These are phyloP conservation scores for Scheffersomyces stipitis DNA, from an alignment of 805 yeast genomes.

Conservation along the genomic window DNA sequence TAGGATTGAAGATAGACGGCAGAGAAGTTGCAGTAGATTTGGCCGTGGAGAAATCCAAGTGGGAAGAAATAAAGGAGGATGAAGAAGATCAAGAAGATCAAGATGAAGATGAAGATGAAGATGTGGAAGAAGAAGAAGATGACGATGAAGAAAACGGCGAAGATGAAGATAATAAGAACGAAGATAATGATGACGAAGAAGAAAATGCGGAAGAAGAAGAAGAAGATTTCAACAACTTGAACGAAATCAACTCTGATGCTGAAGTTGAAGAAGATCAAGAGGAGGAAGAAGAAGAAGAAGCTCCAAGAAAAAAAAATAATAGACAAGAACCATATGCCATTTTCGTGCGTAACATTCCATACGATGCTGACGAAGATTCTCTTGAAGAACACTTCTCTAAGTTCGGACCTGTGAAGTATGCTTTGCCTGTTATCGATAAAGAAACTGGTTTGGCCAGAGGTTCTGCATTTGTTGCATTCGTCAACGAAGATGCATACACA, in stretches of 20 bases:
- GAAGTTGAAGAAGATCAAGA: slow-evolving; percentile 33
- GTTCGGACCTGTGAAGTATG: slow-evolving; percentile 89
- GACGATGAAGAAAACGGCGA: slow-evolving; percentile 37
- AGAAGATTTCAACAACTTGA: slow-evolving; percentile 29
- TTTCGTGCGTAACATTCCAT: slow-evolving; percentile 91
- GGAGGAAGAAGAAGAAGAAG: slow-evolving; percentile 24
- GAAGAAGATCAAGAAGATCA: slow-evolving; percentile 37
- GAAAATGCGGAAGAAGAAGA: slow-evolving; percentile 27
- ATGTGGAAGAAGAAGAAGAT: slow-evolving; percentile 39
- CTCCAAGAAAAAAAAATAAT: slow-evolving; percentile 45
- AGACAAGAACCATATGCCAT: slow-evolving; percentile 70
- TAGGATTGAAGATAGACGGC: slow-evolving; percentile 79
- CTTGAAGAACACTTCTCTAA: slow-evolving; percentile 73
- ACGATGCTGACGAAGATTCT: slow-evolving; percentile 83
- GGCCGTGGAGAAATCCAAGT: slow-evolving; percentile 84
- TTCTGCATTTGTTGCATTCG: slow-evolving; percentile 91
- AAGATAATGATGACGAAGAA: slow-evolving; percentile 34
- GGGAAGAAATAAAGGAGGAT: slow-evolving; percentile 58
- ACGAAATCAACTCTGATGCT: slow-evolving; percentile 32
- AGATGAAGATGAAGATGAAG: slow-evolving; percentile 38
- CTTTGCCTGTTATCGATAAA: slow-evolving; percentile 87
- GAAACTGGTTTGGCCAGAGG: slow-evolving; percentile 87
- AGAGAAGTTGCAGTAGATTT: slow-evolving; percentile 92
- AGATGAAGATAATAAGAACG: slow-evolving; percentile 32
- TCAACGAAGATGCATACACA: slow-evolving; percentile 56